Evolutionary conservation across 228 moss, liverwort and hornwort genomes (phyloP), one percentile per base, ranked within the genome.

Genomic region (Sphagnum fallax): DNA sequence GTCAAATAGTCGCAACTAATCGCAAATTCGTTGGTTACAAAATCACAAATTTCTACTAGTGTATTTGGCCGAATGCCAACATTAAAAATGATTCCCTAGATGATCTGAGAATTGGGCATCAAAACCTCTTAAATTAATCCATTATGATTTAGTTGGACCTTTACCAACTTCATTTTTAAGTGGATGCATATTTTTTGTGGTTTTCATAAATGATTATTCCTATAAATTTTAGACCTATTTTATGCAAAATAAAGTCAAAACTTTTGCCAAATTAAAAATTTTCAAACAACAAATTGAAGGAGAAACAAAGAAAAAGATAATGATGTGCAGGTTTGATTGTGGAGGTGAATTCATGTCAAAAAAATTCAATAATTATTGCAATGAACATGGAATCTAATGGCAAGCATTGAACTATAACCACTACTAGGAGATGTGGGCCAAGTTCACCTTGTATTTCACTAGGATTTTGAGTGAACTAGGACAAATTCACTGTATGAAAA

Each of bases 331-430:
- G 6, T 10, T 16, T 1, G 4, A 62, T 62, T 2, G 62, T 10
- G 62, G 62, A 14, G 62, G 15, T 14, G 16, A 62, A 5, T 62
- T 62, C 2, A 1, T 16, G 62, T 62, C 4, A 14, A 62, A 4
- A 62, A 62, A 62, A 14, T 62, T 62, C 6, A 62, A 62, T 16
- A 62, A 11, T 14, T 62, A 62, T 18, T 62, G 62, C 62, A 62
- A 11, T 62, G 16, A 14, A 14, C 62, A 62, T 62, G 4, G 4
- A 62, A 62, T 62, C 16, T 0, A 16, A 62, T 10, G 4, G 6
- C 62, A 62, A 18, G 16, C 2, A 18, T 5, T 62, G 4, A 62
- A n/a, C n/a, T n/a, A n/a, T n/a, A n/a, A n/a, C n/a, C n/a, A n/a
- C n/a, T n/a, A n/a, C n/a, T n/a, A n/a, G n/a, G n/a, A n/a, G n/a